phyloP scores from a whole-genome alignment of 75 land plant genomes.

The Isoetes taiwanensis region DNA sequence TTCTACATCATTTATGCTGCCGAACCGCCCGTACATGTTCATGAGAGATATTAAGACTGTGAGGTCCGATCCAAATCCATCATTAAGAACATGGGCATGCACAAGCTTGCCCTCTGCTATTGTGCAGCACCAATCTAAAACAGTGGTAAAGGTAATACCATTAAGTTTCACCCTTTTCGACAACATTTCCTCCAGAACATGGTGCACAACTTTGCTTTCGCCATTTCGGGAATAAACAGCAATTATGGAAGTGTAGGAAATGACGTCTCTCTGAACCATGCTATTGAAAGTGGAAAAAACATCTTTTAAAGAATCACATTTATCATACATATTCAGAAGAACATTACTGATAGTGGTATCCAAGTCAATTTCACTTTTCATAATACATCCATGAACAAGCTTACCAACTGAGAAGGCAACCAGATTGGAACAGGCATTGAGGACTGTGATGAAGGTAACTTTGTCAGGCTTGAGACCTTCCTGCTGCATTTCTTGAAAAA shows the following conservation, averaged over 20 bases:
- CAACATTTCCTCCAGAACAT: constrained; percentile 27
- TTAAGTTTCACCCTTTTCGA: not conserved
- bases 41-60: too few species aligned
- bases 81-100: too few species aligned
- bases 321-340: constrained; percentile 48
- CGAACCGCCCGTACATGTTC: too few species aligned
- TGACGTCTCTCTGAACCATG: constrained; percentile 28
- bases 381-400: constrained; percentile 5
- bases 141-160: not conserved
- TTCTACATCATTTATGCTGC: too few species aligned
- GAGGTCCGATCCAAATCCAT: too few species aligned
- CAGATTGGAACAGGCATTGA: constrained; percentile 6
- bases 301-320: constrained; percentile 38
- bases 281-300: constrained; percentile 35
- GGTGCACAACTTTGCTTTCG: constrained; percentile 33
- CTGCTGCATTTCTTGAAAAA: constrained; percentile 21
- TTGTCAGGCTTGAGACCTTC: constrained; percentile 6
- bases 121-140: too few species aligned
- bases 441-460: constrained; percentile 1
- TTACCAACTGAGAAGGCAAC: not conserved
- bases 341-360: constrained; percentile 43
- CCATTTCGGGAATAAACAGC: constrained; percentile 57
- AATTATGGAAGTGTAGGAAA: constrained; percentile 58
- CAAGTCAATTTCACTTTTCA: not conserved
- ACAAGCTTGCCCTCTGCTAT: too few species aligned